phyloP scores from a whole-genome alignment of 805 yeast genomes.

The Yamadazyma philogaea region DNA sequence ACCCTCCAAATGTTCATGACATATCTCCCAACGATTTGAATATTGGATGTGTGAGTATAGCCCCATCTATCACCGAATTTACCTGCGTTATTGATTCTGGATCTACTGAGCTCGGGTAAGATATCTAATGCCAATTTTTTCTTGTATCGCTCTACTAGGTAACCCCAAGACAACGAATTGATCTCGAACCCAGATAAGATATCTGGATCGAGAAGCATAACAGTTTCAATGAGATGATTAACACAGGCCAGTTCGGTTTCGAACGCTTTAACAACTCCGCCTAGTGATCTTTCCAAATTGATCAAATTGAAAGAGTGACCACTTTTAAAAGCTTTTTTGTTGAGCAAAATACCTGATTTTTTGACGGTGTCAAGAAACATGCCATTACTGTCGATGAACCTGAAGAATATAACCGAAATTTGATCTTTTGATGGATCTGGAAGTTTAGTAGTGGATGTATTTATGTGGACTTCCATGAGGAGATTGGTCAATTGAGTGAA shows the following conservation, averaged over 20 bases:
- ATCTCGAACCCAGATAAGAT: slow-evolving; percentile 83
- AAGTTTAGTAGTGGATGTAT: slow-evolving; percentile 42
- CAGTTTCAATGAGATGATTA: slow-evolving; percentile 49
- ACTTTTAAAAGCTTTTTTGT: neutral
- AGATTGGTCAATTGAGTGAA: slow-evolving; percentile 54
- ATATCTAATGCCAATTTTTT: slow-evolving; percentile 49
- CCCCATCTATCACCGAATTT: slow-evolving; percentile 77
- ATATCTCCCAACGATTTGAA: slow-evolving; percentile 76
- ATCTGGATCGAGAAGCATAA: slow-evolving; percentile 77
- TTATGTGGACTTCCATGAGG: slow-evolving; percentile 65
- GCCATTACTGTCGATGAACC: slow-evolving; percentile 40
- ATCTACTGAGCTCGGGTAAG: slow-evolving; percentile 60
- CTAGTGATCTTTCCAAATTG: neutral
- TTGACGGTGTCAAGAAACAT: slow-evolving; percentile 13
- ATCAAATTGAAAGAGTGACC: neutral
- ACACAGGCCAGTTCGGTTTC: slow-evolving; percentile 57
- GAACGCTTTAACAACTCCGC: neutral
- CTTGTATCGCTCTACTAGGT: slow-evolving; percentile 62
- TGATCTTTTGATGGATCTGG: slow-evolving; percentile 71
- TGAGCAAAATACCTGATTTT: slow-evolving; percentile 19
- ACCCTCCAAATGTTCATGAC: slow-evolving; percentile 82
- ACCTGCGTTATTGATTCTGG: slow-evolving; percentile 44
- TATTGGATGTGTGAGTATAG: slow-evolving; percentile 67
- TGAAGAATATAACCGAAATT: slow-evolving; percentile 62
- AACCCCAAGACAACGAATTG: slow-evolving; percentile 86